Evolutionary conservation across 2,329 filamentous ascomycete species (phyloP), one percentile per base, ranked within the genome.

Genomic region (Alternaria consortialis): DNA sequence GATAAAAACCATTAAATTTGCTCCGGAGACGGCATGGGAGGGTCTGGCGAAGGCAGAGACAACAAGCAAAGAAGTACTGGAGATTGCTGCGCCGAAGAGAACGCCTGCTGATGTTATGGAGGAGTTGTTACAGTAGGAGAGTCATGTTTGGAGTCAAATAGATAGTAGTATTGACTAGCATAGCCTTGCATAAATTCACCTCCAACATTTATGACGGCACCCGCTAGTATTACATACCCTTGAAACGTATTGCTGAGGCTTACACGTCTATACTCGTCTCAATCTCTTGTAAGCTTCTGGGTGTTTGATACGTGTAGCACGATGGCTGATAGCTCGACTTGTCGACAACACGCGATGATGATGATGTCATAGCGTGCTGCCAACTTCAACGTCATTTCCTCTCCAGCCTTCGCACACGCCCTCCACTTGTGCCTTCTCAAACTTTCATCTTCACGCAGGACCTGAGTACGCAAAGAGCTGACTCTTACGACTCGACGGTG

Each of bases 41-140:
- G 65, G 66, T 4, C 43, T 59, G n/a, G 56, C 43, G 11, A 61
- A 48, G 27, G 59, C 58, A 4, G 50, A 52, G 4, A 61, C 67
- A 6, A 69, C 65, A 4, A 69, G 63, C 31, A 66, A 64, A 44
- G 66, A 67, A 44, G 40, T 69, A 1, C 54, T 66, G 40, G 58
- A 64, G 13, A 23, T 68, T 47, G 60, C 60, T 5, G 37, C 58
- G n/a, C 60, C 65, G 11, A 63, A 53, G 37, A 37, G 23, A 8
- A 65, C 57, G 40, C 46, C 46, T 23, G 15, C 46, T 25, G 5
- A 25, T 15, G 17, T 48, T 7, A 34, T 48, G 31, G 4, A 7
- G 1, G 29, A 32, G 46, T 2, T 48, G 4, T 25, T 48, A 23
- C 1, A 7, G 17, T 36, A 25, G 32, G 3, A 36, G 31, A 2